Conservation (phyloP, 371 early-diverging fungal species). For the Gilbertella persicaria region DNA sequence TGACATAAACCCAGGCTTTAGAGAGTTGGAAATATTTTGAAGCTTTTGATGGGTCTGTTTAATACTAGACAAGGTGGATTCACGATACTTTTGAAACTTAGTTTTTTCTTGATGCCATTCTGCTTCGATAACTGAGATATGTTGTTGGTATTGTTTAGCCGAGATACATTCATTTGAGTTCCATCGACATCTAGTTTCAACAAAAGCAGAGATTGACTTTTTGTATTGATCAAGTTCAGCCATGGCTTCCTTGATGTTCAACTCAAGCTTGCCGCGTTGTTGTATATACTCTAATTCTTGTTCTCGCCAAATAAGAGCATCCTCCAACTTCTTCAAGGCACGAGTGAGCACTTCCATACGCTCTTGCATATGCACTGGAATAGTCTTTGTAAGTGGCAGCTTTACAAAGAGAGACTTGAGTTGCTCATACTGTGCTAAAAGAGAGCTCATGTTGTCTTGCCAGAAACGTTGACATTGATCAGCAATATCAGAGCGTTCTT, state of each 20-base stretch:
- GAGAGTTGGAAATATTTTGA: conserved; percentile 6
- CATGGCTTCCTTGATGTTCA: conserved; percentile 11
- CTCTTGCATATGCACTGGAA: conserved; percentile 23
- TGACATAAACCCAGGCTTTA: conserved; percentile 27
- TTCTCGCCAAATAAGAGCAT: conserved; percentile 17
- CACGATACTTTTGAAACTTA: background rate
- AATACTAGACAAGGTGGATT: conserved; percentile 6
- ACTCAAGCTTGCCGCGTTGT: conserved; percentile 19
- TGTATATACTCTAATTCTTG: conserved; percentile 23
- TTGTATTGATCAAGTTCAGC: conserved; percentile 3
- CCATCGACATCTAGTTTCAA: conserved; percentile 22
- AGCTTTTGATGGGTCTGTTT: conserved; percentile 9
- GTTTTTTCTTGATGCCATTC: conserved; percentile 8
- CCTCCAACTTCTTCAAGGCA: conserved; percentile 18
- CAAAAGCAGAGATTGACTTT: conserved; percentile 11
- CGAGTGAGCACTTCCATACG: conserved; percentile 14
- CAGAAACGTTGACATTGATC: background rate
- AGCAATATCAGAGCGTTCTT: conserved; percentile 12
- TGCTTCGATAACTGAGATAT: background rate
- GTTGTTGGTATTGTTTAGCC: background rate
- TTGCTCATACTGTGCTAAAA: conserved; percentile 2
- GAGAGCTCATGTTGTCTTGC: background rate
- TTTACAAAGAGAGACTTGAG: conserved; percentile 9
- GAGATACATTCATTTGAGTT: conserved; percentile 3
- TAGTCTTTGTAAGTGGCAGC: conserved; percentile 20